Evolutionary conservation across 2,329 filamentous ascomycete genomes (phyloP).

Genomic region (Nothophoma quercina): DNA sequence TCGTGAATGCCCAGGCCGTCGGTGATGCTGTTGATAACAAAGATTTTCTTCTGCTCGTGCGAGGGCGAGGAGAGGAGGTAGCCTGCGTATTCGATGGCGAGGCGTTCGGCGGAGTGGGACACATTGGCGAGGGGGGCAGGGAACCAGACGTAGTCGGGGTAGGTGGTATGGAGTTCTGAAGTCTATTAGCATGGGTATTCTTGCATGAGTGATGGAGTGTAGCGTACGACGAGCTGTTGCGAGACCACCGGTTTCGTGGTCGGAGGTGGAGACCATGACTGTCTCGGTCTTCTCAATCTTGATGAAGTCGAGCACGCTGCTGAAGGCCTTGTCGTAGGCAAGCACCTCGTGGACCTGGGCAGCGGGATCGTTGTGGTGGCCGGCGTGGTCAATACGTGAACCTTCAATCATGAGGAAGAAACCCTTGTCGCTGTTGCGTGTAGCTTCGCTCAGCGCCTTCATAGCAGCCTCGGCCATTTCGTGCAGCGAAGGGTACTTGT

Average conservation of each 20-base stretch:
- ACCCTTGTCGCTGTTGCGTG: constrained; percentile 82
- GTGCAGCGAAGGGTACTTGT: constrained; percentile 85
- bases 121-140: constrained; percentile 82
- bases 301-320: constrained; percentile 84
- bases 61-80: constrained; percentile 60
- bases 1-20: constrained; percentile 80
- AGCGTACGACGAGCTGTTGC: constrained; percentile 76
- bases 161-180: constrained; percentile 65
- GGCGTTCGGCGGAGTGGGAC: constrained; percentile 75
- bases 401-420: constrained; percentile 99
- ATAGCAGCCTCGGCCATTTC: constrained; percentile 91
- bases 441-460: constrained; percentile 79
- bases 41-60: constrained; percentile 54
- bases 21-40: constrained; percentile 73
- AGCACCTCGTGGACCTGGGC: constrained; percentile 80
- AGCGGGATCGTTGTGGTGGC: constrained; percentile 66
- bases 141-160: constrained; percentile 80
- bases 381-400: constrained; percentile 94
- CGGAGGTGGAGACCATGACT: constrained; percentile 87
- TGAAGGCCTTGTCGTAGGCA: constrained; percentile 90
- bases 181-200: constrained; percentile 16
- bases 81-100: constrained; percentile 67
- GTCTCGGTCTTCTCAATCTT: constrained; percentile 75
- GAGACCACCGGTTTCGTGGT: constrained; percentile 95
- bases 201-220: neutral